A percentile compares a stretch with the other conserved stretches of the same genome.
These are phyloP conservation scores for Quercus parvula DNA, from an alignment of 306 rosid species.

Conservation along the genomic window DNA sequence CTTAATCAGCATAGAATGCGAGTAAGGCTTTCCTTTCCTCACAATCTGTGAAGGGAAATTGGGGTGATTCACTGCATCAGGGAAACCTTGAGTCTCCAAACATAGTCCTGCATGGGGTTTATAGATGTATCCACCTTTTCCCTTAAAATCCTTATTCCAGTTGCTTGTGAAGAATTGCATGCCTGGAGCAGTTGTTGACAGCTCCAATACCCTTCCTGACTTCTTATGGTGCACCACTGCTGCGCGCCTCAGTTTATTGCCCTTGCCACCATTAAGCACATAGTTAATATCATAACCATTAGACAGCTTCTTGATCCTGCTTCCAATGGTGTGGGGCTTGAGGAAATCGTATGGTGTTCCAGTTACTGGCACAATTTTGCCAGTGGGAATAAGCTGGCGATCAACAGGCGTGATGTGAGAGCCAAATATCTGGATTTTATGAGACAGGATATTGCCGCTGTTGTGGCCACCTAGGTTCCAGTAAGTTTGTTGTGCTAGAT, in stretches of 20 bases:
- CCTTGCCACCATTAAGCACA: constrained; percentile 43
- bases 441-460: constrained; percentile 59
- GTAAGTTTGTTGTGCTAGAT: constrained; percentile 65
- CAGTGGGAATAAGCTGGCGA: constrained; percentile 62
- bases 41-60: constrained; percentile 74
- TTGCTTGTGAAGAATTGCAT: constrained; percentile 70
- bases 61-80: constrained; percentile 63
- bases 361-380: constrained; percentile 43
- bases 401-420: constrained; percentile 62
- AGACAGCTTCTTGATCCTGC: constrained; percentile 51
- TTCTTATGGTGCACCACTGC: constrained; percentile 50
- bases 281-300: constrained; percentile 74
- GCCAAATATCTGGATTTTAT: constrained; percentile 58
- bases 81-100: constrained; percentile 69
- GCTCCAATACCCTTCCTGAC: constrained; percentile 59
- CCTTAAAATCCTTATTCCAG: constrained; percentile 49
- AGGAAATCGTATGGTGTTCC: constrained; percentile 79
- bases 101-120: constrained; percentile 48
- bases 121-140: constrained; percentile 62
- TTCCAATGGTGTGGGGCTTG: constrained; percentile 50
- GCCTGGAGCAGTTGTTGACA: constrained; percentile 70
- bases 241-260: constrained; percentile 32
- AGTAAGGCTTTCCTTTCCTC: constrained; percentile 47
- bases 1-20: constrained; percentile 42
- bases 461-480: constrained; percentile 86